A percentile compares a stretch with the other conserved stretches of the same genome.
phyloP scores from a whole-genome alignment of 805 yeast species.

The Candida boidinii region DNA sequence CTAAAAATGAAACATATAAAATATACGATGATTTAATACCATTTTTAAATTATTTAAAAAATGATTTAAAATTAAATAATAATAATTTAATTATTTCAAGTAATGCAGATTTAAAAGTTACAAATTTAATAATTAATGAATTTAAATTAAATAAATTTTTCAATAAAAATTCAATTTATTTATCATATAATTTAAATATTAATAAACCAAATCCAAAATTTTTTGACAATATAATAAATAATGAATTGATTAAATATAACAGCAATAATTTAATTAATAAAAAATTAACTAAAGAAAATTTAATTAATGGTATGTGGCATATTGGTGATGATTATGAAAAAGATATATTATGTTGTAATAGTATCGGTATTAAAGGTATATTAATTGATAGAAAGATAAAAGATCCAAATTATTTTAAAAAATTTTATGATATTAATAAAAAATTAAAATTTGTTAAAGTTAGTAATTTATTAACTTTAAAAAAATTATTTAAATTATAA shows the following conservation, averaged over 20 bases:
- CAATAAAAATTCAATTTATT: constrained; percentile 28
- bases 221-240: constrained; percentile 31
- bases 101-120: constrained; percentile 56
- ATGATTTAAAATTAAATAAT: constrained; percentile 20
- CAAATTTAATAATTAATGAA: constrained; percentile 31
- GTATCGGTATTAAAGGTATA: constrained; percentile 57
- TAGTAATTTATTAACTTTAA: too few species aligned
- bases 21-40: constrained; percentile 46
- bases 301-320: constrained; percentile 41
- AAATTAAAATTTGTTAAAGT: too few species aligned
- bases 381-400: constrained; percentile 18
- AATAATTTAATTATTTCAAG: constrained; percentile 39
- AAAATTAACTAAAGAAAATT: constrained; percentile 3
- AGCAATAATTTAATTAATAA: too few species aligned
- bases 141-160: constrained; percentile 37
- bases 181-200: constrained; percentile 49
- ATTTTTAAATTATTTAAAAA: constrained; percentile 22
- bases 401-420: too few species aligned
- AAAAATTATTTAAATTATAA: too few species aligned
- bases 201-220: constrained; percentile 45
- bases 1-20: constrained; percentile 41
- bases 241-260: too few species aligned
- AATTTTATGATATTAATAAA: too few species aligned
- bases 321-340: constrained; percentile 54
- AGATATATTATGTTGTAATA: constrained; percentile 43